phyloP scores from a whole-genome alignment of 805 yeast species.

The Nadsonia fulvescens region DNA sequence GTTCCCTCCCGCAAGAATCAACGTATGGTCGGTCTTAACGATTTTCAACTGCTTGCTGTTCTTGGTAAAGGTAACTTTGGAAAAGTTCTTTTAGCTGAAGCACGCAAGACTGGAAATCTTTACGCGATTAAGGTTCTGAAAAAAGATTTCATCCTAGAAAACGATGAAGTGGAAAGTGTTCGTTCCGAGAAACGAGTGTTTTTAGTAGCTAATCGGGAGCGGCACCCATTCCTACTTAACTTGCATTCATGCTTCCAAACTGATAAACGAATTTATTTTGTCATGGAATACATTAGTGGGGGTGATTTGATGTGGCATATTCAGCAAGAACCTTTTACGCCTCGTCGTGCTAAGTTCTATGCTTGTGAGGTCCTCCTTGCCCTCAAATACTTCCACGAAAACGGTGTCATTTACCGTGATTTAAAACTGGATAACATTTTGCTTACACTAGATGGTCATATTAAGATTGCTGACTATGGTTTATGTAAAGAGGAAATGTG shows the following conservation, averaged over 20 bases:
- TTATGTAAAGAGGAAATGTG: conserved; percentile 90
- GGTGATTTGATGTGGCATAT: conserved; percentile 99
- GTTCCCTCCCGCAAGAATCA: no score
- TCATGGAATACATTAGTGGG: conserved; percentile 94
- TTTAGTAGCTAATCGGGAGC: conserved; percentile 59
- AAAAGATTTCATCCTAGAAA: conserved; percentile 87
- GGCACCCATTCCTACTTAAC: conserved; percentile 84
- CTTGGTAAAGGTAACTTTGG: conserved; percentile 98
- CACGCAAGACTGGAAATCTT: conserved; percentile 57
- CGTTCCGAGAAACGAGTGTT: conserved; percentile 90
- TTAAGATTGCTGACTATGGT: conserved; percentile 94
- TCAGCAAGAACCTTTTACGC: conserved; percentile 67
- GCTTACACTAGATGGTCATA: conserved; percentile 79
- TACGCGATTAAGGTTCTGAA: conserved; percentile 95
- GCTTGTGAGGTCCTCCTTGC: conserved; percentile 93
- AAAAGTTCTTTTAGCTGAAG: conserved; percentile 92
- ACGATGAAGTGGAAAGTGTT: conserved; percentile 91
- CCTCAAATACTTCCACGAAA: conserved; percentile 81
- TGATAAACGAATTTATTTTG: conserved; percentile 90
- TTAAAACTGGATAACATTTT: conserved; percentile 87
- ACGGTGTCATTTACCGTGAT: conserved; percentile 92
- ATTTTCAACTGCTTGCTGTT: conserved; percentile 84
- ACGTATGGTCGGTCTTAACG: conserved; percentile 62
- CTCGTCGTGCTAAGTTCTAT: conserved; percentile 86
- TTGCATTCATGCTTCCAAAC: conserved; percentile 94